Base-by-base conservation (phyloP, 2,329 filamentous ascomycete genomes). In the Cordyceps tenuipes region DNA sequence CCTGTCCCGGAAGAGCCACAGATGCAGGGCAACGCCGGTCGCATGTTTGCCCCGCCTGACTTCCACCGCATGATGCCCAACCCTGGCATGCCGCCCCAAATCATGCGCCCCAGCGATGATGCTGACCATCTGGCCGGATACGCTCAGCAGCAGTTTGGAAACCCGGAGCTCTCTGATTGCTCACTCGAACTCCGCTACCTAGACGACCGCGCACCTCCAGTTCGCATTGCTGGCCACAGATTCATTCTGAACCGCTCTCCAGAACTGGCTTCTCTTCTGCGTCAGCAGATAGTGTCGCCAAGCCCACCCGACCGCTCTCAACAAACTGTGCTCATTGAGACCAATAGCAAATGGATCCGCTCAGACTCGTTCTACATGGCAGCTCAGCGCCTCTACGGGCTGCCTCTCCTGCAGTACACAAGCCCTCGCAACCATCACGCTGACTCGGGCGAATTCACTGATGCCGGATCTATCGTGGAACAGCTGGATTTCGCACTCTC, bases 401-500 rank as follows among this genome's bases (percentile, higher is more conserved):
- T 77, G 59, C 78, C 80, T 0, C 72, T 85, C 5, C 72, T 83
- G 39, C 68, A 67, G 6, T 67, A 72, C 1, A 72, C 70, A 1
- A 69, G 69, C 0, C 69, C 68, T 29, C 68, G 65, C 29, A 64
- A 63, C 39, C 64, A 64, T 9, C 64, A 65, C 5, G 55, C 65
- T 26, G 68, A 72, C 23, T 66, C 68, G 12, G 66, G 65, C 5
- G 68, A 72, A 2, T 65, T 75, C 34, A 68, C 69, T 0, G 66
- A 76, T 66, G 71, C 76, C 58, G 72, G 77, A 23, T 70, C 74
- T 54, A 64, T 71, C 49, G 65, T 67, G 23, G 77, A 80, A 8
- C 77, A 76, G 21, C 77, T 84, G 61, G 73, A 78, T 36, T 82
- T 82, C 63, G 80, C 80, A n/a, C 71, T 90, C 21, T 83, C 83